Evolutionary conservation across 2,329 filamentous ascomycete species (phyloP).

Genomic region (Sarocladiaceae sp.): DNA sequence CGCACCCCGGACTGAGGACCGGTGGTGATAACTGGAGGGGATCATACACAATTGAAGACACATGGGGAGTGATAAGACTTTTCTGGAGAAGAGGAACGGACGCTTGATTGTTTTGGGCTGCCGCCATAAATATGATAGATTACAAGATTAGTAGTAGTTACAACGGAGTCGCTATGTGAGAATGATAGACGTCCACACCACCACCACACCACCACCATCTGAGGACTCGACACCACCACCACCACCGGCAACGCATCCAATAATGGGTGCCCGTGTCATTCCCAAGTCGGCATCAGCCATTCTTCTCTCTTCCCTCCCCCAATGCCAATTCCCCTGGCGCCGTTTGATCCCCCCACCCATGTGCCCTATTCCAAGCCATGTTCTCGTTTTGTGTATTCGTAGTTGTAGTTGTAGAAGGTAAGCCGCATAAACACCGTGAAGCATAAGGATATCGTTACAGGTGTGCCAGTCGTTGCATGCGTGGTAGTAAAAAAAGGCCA

Average conservation of each 20-base stretch:
- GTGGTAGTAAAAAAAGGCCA: background rate
- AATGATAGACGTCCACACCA: background rate
- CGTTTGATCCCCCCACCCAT: background rate
- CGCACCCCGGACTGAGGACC: too few species aligned
- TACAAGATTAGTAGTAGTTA: slow-evolving; percentile 9
- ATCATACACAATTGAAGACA: background rate
- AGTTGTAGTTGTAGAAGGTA: background rate
- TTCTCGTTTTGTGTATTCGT: background rate
- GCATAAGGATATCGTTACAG: slow-evolving; percentile 5
- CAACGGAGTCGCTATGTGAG: slow-evolving; percentile 1
- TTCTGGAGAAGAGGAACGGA: background rate
- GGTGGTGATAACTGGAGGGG: background rate
- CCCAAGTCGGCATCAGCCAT: background rate
- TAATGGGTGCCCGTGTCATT: background rate
- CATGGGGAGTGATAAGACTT: background rate
- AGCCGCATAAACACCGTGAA: background rate
- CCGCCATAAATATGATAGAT: slow-evolving; percentile 8
- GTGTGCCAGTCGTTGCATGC: too few species aligned
- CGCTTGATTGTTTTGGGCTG: background rate
- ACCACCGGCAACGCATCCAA: background rate
- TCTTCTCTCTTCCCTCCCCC: background rate
- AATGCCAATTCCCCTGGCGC: too few species aligned
- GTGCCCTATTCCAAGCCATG: background rate
- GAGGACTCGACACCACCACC: background rate
- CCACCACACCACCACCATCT: background rate